Evolutionary conservation across 1,284 basidiomycete genomes (phyloP), one percentile per base, ranked within the genome.

Genomic region (Ustilago curta): DNA sequence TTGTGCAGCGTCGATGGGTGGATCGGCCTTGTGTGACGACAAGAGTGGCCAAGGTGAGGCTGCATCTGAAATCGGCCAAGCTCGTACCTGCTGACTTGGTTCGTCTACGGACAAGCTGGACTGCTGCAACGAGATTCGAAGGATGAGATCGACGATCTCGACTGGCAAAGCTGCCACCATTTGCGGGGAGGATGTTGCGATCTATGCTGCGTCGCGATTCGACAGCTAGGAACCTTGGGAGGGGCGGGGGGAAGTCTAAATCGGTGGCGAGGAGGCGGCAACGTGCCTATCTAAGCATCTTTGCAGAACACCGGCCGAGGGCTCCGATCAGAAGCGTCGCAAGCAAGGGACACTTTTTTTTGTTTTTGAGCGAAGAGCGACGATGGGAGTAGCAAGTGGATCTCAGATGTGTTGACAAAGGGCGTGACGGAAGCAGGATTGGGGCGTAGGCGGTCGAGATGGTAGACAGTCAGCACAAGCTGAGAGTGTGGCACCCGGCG

Each of bases 101-200:
- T 31, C 31, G 27, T 40, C 21, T 2, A 27, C 27, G 23, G 25
- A 8, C 8, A 23, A 16, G 25, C 16, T 29, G 29, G 35, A 37
- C 12, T 32, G 31, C 3, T 56, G 45, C 9, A 73, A 32, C 3
- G 70, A 73, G 0, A 50, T 40, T 4, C n/a, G 40, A 6, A 73
- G 65, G 47, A 73, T 69, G 55, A 73, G 57, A 53, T 73, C 70
- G 19, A 73, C 59, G 51, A 73, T 56, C 65, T 73, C 65, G 25
- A 69, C 23, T 0, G 70, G 70, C 40, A 73, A 43, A 54, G 39
- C 37, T 11, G 23, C 49, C 52, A 23, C 50, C 57, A 59, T 64
- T 27, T 23, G 3, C 8, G 27, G 25, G 21, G 12, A 14, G 37
- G 32, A 23, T 1, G n/a, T 37, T 12, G 14, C 35, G 35, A 37